phyloP scores from a whole-genome alignment of 352 stramenopile genomes.

The Aphanomyces invadans region DNA sequence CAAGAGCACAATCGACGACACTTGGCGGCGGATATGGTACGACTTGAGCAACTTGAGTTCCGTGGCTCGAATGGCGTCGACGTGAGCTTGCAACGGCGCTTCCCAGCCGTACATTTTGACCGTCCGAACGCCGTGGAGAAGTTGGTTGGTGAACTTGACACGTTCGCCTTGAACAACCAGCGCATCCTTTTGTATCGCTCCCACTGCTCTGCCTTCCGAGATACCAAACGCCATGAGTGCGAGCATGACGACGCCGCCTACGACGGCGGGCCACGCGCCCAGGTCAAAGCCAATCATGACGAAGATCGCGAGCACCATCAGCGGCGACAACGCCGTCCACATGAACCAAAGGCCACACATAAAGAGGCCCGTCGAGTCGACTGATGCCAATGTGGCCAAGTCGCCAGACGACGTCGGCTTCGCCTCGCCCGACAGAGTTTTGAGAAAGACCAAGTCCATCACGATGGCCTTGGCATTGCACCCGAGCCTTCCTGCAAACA shows the following conservation, averaged over 20 bases:
- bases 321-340: constrained; percentile 41
- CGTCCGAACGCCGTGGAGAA: constrained; percentile 84
- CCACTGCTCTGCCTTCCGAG: neutral
- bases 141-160: constrained; percentile 92
- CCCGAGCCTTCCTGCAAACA: constrained; percentile 35
- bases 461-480: constrained; percentile 46
- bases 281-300: constrained; percentile 46
- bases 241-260: constrained; percentile 11
- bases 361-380: constrained; percentile 44
- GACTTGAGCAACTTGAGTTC: constrained; percentile 43
- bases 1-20: neutral
- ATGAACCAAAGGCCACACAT: constrained; percentile 38
- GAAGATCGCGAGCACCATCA: constrained; percentile 37
- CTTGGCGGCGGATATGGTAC: constrained; percentile 35
- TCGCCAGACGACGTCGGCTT: constrained; percentile 43
- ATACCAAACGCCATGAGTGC: neutral
- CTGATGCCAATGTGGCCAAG: constrained; percentile 44
- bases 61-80: constrained; percentile 34
- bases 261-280: constrained; percentile 13
- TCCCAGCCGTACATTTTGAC: constrained; percentile 89
- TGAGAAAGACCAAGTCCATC: constrained; percentile 53
- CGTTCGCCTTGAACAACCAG: constrained; percentile 35
- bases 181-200: neutral
- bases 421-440: constrained; percentile 39
- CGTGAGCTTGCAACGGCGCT: constrained; percentile 30